Base-by-base conservation (phyloP, 768 basidiomycete species). In the Mycena epipterygia region DNA sequence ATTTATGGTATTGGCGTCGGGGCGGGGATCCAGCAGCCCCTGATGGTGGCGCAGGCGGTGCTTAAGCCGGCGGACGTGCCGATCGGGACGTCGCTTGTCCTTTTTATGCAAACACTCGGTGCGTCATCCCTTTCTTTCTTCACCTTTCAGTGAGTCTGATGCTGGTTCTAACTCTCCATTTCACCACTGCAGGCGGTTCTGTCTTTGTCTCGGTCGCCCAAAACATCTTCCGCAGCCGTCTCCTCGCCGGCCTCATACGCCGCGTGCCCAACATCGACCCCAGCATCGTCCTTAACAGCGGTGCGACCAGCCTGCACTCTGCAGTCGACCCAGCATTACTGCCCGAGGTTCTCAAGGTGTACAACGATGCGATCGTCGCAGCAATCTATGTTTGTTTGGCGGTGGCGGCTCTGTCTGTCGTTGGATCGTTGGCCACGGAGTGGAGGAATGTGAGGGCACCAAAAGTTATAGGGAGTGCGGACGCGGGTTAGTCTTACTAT, bases 1-100 rank as follows among this genome's bases (percentile, higher is more conserved):
- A 42, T 77, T 5, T 70, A 73, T n/a, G 78, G 78, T 3, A 56
- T 79, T 14, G 83, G 83, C 6, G 67, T 77, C 8, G 83, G 83
- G 17, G 35, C 68, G 27, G 72, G 68, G 1, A 58, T 76, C 37
- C 75, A 76, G 52, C 52, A 46, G 21, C 71, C 75, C 19, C 27
- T 73, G 59, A 55, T 74, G n/a, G 69, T 67, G 13, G 71, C 65
- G 8, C 75, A 76, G 30, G 58, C 71, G 19, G 64, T 69, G 8
- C 57, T 76, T 17, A 21, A 37, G 21, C 65, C 67, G 9, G 53
- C 64, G n/a, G 73, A 74, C 32, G 49, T 74, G 23, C 71, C 71
- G 23, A 51, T 57, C 7, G 73, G 68, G 6, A 76, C 71, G 5
- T 58, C 71, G 0, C 53, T 63, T n/a, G 52, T 73, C 39, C 62